Conservation (phyloP, 1,284 basidiomycete genomes). For the Ustilago vetiveriae region DNA sequence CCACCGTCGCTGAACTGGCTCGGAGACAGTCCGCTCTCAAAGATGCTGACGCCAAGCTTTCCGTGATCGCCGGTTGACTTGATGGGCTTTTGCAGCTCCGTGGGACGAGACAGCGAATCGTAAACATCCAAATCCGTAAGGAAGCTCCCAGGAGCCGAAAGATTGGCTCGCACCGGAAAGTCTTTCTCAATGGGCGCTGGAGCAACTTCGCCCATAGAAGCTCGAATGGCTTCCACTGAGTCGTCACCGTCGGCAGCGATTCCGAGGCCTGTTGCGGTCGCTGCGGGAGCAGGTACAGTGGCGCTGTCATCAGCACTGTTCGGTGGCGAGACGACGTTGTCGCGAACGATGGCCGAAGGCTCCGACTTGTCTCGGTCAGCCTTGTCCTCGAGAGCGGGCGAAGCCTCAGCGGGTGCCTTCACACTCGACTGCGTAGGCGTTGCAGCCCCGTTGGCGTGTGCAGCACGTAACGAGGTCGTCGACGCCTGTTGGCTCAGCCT, state of each 20-base stretch:
- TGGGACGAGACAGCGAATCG: conserved; percentile 37
- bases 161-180: background rate
- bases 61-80: background rate
- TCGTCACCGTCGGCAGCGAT: conserved; percentile 21
- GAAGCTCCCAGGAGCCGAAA: conserved; percentile 38
- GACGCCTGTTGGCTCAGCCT: conserved; percentile 13
- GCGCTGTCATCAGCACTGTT: conserved; percentile 1
- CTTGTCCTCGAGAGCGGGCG: background rate
- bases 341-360: conserved; percentile 16
- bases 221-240: background rate
- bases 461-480: conserved; percentile 24
- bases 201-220: conserved; percentile 1
- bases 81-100: background rate
- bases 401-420: background rate
- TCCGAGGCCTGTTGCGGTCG: conserved; percentile 16
- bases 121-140: conserved; percentile 49
- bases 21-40: conserved; percentile 16
- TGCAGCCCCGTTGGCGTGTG: conserved; percentile 9
- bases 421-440: conserved; percentile 5
- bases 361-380: background rate
- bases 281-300: background rate
- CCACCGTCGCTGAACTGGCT: conserved; percentile 28
- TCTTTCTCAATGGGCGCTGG: background rate
- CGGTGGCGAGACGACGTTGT: conserved; percentile 18
- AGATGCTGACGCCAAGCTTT: background rate